Conservation (phyloP, 1,284 basidiomycete species). For the Ceratobasidium sp. region DNA sequence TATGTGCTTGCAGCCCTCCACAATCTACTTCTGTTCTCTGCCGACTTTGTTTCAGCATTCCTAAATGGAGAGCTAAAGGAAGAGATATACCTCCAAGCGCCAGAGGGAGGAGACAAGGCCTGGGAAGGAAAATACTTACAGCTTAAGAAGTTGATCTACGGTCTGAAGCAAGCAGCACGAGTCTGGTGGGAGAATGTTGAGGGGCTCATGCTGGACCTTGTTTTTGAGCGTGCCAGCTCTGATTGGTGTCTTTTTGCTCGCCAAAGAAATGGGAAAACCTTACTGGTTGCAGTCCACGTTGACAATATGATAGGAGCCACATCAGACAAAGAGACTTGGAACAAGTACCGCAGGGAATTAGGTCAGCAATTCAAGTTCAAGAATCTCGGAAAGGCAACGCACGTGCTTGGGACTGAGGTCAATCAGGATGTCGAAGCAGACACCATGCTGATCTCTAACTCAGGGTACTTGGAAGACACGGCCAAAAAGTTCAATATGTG, state of each 20-base stretch:
- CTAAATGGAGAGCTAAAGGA: slow-evolving; percentile 36
- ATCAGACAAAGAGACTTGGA: not conserved
- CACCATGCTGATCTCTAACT: slow-evolving; percentile 38
- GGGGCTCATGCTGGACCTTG: not conserved
- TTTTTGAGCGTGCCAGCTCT: slow-evolving; percentile 20
- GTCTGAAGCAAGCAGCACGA: slow-evolving; percentile 20
- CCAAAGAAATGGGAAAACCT: not conserved
- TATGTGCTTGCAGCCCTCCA: slow-evolving; percentile 6
- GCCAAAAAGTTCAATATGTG: slow-evolving; percentile 29
- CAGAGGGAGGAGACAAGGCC: not conserved
- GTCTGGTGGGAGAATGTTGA: slow-evolving; percentile 20
- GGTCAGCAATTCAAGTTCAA: slow-evolving; percentile 29
- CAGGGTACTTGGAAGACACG: slow-evolving; percentile 36
- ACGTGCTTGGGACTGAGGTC: slow-evolving; percentile 44
- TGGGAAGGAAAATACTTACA: not conserved
- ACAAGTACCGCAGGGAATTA: slow-evolving; percentile 21
- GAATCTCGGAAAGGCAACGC: slow-evolving; percentile 40
- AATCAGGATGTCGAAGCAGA: slow-evolving; percentile 9
- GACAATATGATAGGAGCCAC: slow-evolving; percentile 45
- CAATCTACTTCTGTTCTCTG: not conserved
- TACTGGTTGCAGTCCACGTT: slow-evolving; percentile 46
- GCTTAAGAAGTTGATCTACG: slow-evolving; percentile 19
- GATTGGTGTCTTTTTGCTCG: slow-evolving; percentile 19
- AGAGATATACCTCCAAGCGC: slow-evolving; percentile 25
- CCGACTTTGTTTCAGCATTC: slow-evolving; percentile 28